Base-by-base conservation (phyloP, 2,329 filamentous ascomycete genomes). In the Beauveria rudraprayagi region DNA sequence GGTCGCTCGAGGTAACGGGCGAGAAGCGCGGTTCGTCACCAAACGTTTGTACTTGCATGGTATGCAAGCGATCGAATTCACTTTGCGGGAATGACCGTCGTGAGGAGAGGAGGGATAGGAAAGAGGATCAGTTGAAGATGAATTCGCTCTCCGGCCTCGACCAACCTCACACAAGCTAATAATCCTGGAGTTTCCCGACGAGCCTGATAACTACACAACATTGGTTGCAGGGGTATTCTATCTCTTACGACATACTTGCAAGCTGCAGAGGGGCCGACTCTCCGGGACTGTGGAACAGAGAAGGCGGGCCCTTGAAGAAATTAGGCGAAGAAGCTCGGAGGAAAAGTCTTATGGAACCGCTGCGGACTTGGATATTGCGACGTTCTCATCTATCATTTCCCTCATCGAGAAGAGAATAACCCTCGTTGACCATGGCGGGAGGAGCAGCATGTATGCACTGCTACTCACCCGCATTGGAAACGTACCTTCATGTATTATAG, bases 1-100 rank as follows among this genome's bases (percentile, higher is more conserved):
- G 62, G 43, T 66, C 65, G 30, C 61, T 61, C 5, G 26, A 48
- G 5, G 37, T 41, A 37, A 65, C 59, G 5, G 64, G 64, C 40
- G 65, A 65, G 41, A 66, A 66, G 9, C 64, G 62, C 16, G 60
- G 60, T 19, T 40, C 48, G 34, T 53, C 50, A 28, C 44, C 47
- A 34, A 60, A 37, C 0, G 24, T 9, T n/a, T 16, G 22, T 24
- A 40, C 40, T 6, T 54, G 30, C 60, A 62, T 62, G 11, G 37
- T 17, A 6, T 3, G 9, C 9, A 37, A 37, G 40, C 2, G 43
- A n/a, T 9, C 26, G 9, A 26, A 28, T 37, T 24, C 22, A 34
- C 19, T 28, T 43, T 9, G 8, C 47, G 14, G 16, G 14, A 48
- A 26, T 6, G 17, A 40, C 8, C 19, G 50, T 48, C 26, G 19